Evolutionary conservation across 192 early-diverging fungal species (phyloP).

Genomic region (Funneliformis geosporum): DNA sequence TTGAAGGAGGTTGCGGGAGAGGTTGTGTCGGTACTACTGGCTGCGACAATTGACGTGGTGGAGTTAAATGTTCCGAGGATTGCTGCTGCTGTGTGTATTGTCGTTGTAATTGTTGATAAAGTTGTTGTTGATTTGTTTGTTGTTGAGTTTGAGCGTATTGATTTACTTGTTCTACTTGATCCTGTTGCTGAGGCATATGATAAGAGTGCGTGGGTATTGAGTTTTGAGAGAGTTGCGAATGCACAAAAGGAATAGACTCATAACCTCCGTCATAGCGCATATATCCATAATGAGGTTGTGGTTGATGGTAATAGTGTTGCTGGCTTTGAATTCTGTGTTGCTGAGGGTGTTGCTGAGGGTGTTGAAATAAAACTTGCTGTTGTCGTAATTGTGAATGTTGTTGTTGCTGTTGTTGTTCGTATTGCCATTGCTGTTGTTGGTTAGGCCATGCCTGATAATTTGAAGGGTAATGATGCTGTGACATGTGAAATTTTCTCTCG

Average conservation of each 20-base stretch:
- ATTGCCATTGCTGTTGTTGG: conserved; percentile 18
- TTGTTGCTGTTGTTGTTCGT: conserved; percentile 4
- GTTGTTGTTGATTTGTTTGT: conserved; percentile 20
- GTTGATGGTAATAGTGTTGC: conserved; percentile 16
- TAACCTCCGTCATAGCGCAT: conserved; percentile 9
- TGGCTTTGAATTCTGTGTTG: not conserved
- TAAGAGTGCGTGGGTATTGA: not conserved
- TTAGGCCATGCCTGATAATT: conserved; percentile 6
- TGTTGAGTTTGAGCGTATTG: conserved; percentile 5
- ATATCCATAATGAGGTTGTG: conserved; percentile 11
- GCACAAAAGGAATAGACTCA: conserved; percentile 4
- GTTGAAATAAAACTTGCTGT: conserved; percentile 1
- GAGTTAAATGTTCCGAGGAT: not conserved
- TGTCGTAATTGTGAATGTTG: not conserved
- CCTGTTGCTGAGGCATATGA: conserved; percentile 1
- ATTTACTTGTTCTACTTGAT: conserved; percentile 7
- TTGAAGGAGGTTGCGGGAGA: not conserved
- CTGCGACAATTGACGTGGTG: not conserved
- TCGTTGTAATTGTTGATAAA: conserved; percentile 12
- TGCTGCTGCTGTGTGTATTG: conserved; percentile 7
- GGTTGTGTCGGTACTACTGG: not conserved
- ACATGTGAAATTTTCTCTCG: not conserved
- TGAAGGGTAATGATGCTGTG: not conserved
- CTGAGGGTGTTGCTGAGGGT: conserved; percentile 1
- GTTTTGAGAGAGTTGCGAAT: not conserved